Evolutionary conservation across 208 protist genomes (phyloP).

Genomic region (Polymyxa betae): DNA sequence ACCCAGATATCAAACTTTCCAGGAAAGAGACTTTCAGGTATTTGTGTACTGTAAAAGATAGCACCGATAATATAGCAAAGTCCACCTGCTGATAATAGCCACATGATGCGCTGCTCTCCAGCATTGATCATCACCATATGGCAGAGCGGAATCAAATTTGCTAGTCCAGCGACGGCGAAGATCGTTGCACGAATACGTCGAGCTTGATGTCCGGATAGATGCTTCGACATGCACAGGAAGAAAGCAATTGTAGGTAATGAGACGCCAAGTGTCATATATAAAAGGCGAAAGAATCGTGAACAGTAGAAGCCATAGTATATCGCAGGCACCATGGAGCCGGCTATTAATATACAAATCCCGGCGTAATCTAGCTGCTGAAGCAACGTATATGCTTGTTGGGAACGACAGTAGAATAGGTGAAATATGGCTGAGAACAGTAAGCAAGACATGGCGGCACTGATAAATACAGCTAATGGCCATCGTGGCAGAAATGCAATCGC

Average conservation of each 20-base stretch:
- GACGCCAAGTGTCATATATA: background rate
- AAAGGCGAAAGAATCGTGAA: background rate
- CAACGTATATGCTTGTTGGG: background rate
- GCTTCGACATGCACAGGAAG: background rate
- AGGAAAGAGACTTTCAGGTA: background rate
- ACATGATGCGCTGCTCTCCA: background rate
- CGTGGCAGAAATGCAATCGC: background rate
- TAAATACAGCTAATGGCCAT: background rate
- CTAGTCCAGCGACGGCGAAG: background rate
- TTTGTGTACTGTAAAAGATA: background rate
- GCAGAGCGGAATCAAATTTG: background rate
- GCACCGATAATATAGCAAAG: background rate
- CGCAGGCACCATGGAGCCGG: background rate
- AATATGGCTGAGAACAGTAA: background rate
- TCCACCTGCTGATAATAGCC: background rate
- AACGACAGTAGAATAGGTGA: constrained; percentile 2
- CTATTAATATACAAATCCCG: background rate
- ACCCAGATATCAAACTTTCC: constrained; percentile 17
- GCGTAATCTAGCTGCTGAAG: background rate
- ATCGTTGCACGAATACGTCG: background rate
- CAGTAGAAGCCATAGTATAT: constrained; percentile 20
- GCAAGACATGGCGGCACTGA: background rate
- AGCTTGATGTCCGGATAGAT: background rate
- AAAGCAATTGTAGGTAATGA: background rate
- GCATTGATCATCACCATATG: background rate